These are phyloP conservation scores for Ustilago loliicola DNA, from an alignment of 1,284 basidiomycete genomes.

Conservation along the genomic window DNA sequence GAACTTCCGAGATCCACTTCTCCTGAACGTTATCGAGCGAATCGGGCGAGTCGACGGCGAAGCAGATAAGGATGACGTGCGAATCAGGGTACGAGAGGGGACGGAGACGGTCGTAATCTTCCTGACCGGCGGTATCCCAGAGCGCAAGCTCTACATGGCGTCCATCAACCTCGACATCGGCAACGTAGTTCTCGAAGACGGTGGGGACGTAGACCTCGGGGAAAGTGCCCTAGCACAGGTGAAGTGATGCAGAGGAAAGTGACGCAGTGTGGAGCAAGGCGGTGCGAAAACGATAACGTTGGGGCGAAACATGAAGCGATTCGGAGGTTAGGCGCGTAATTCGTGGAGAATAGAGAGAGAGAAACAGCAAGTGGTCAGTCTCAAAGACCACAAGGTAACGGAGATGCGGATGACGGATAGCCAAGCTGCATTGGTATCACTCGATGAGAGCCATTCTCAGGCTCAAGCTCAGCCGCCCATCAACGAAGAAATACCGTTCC, in stretches of 20 bases:
- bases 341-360: background rate
- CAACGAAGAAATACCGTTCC: background rate
- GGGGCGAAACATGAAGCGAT: background rate
- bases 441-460: background rate
- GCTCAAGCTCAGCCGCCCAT: background rate
- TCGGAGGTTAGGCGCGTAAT: background rate
- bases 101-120: slow-evolving; percentile 75
- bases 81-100: slow-evolving; percentile 88
- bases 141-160: slow-evolving; percentile 92
- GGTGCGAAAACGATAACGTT: background rate
- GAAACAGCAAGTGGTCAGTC: background rate
- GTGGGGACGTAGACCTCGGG: slow-evolving; percentile 94
- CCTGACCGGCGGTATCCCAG: slow-evolving; percentile 96
- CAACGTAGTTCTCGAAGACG: slow-evolving; percentile 90
- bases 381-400: background rate
- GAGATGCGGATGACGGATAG: background rate
- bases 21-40: slow-evolving; percentile 95
- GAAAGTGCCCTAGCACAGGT: slow-evolving; percentile 78
- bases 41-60: slow-evolving; percentile 90
- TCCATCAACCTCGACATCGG: slow-evolving; percentile 89
- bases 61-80: slow-evolving; percentile 93
- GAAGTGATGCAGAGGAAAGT: slow-evolving; percentile 5
- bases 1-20: slow-evolving; percentile 96
- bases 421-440: background rate
- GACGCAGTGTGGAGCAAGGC: background rate